Evolutionary conservation across 2,329 filamentous ascomycete species (phyloP).

Genomic region (Clonostachys sp.): DNA sequence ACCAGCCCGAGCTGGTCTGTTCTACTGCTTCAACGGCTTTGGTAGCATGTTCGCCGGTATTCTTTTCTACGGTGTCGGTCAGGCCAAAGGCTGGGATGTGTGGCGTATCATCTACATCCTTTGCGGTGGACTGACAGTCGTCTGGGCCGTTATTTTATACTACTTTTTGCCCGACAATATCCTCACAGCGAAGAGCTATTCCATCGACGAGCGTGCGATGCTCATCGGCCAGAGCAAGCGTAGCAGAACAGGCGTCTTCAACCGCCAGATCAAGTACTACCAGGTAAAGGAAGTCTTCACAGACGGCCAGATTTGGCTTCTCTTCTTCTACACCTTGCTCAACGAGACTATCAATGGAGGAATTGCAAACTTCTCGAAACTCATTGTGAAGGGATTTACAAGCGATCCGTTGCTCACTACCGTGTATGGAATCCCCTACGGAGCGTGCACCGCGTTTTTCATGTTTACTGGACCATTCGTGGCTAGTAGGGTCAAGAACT

Average conservation of each 20-base stretch:
- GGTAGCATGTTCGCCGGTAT: slow-evolving; percentile 31
- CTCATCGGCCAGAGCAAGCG: slow-evolving; percentile 56
- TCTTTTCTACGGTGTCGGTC: slow-evolving; percentile 43
- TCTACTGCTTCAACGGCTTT: slow-evolving; percentile 7
- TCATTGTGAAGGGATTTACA: slow-evolving; percentile 23
- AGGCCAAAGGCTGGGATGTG: slow-evolving; percentile 30
- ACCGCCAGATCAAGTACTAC: slow-evolving; percentile 25
- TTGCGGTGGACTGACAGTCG: slow-evolving; percentile 36
- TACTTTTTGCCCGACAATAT: slow-evolving; percentile 32
- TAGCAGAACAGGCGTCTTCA: slow-evolving; percentile 30
- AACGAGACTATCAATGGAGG: slow-evolving; percentile 12
- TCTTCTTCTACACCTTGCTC: slow-evolving; percentile 22
- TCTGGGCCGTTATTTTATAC: slow-evolving; percentile 35
- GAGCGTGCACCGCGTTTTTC: slow-evolving; percentile 4
- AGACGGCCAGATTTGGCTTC: slow-evolving; percentile 30
- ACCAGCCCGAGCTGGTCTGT: slow-evolving; percentile 31
- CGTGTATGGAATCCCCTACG: slow-evolving; percentile 26
- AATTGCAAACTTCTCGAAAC: slow-evolving; percentile 21
- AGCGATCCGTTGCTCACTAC: slow-evolving; percentile 25
- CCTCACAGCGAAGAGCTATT: slow-evolving; percentile 2
- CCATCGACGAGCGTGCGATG: slow-evolving; percentile 13
- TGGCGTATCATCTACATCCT: slow-evolving; percentile 48
- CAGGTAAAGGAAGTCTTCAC: slow-evolving; percentile 29
- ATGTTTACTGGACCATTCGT: slow-evolving; percentile 5
- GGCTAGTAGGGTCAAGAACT: slow-evolving; percentile 5